Conservation (phyloP, 1,139 yeast genomes). For the Hyphopichia khmerensis region DNA sequence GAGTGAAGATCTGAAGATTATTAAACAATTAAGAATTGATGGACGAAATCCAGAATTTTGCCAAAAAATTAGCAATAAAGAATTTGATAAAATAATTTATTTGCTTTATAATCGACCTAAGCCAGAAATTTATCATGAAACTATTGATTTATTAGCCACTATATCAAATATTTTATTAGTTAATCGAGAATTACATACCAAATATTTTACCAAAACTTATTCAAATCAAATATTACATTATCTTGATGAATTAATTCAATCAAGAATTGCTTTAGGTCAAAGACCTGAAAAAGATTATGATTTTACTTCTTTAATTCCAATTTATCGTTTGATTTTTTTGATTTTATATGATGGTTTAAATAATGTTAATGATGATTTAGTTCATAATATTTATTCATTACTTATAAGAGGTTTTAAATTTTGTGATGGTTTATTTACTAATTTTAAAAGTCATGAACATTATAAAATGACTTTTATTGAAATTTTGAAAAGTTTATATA, state of each 20-base stretch:
- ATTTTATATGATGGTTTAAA: constrained; percentile 22
- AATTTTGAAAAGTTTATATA: constrained; percentile 26
- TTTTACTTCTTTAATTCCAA: constrained; percentile 19
- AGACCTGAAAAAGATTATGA: constrained; percentile 6
- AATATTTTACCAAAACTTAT: constrained; percentile 19
- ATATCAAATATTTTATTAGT: constrained; percentile 27
- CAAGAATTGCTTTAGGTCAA: background rate
- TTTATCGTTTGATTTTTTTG: constrained; percentile 26
- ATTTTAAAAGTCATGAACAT: constrained; percentile 3
- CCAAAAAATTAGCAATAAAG: constrained; percentile 12
- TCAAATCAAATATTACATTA: constrained; percentile 15
- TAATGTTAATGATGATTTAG: constrained; percentile 2
- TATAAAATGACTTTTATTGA: constrained; percentile 20
- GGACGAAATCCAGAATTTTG: constrained; percentile 23
- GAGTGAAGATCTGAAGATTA: background rate
- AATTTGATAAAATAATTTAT: constrained; percentile 16
- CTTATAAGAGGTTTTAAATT: constrained; percentile 5
- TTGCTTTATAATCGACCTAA: constrained; percentile 9
- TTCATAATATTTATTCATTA: constrained; percentile 2
- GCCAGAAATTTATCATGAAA: constrained; percentile 8
- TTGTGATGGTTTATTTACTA: constrained; percentile 4
- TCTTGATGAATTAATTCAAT: constrained; percentile 12
- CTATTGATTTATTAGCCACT: constrained; percentile 20
- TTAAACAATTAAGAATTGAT: constrained; percentile 13
- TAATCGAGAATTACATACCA: constrained; percentile 21